Evolutionary conservation across 371 early-diverging fungal genomes (phyloP), one percentile per base, ranked within the genome.

Genomic region (Blakeslea trispora): DNA sequence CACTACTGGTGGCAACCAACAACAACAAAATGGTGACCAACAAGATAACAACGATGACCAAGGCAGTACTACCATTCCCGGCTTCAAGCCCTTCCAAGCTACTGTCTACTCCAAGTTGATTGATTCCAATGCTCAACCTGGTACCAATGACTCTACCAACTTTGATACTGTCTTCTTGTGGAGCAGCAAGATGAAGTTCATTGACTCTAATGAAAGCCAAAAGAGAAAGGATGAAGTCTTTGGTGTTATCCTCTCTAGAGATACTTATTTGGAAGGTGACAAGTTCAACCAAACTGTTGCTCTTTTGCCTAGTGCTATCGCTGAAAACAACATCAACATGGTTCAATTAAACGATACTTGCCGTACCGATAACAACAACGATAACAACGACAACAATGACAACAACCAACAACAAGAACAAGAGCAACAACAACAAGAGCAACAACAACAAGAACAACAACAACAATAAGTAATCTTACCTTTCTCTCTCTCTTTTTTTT

Each of bases 141-240:
- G 60, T 19, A 48, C n/a, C 14, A 60, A 53, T 18, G 45, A 42
- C 10, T 31, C 45, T 24, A 53, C 45, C 11, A 53, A 53, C 32
- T 37, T 49, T 21, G 61, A 65, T 49, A 57, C 66, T 10, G 28
- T 65, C 40, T 65, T 65, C 39, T 18, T 65, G 6, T 65, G 66
- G 61, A 52, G 56, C 1, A 28, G 52, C 22, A 11, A 59, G 1
- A 24, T 41, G 4, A 50, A 46, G n/a, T 49, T 42, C 47, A 7
- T 42, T 34, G 23, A 41, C 14, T 4, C 13, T 3, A 35, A 32
- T 5, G 14, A 28, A 5, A 14, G n/a, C 37, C 3, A 5, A 1
- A 59, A 64, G 60, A 60, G 65, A 53, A 45, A 45, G 37, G 52
- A 52, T 11, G 28, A 53, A 17, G 11, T 63, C 40, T 65, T 60